Conservation (phyloP, 805 yeast genomes). For the Isabelozyma heimii region DNA sequence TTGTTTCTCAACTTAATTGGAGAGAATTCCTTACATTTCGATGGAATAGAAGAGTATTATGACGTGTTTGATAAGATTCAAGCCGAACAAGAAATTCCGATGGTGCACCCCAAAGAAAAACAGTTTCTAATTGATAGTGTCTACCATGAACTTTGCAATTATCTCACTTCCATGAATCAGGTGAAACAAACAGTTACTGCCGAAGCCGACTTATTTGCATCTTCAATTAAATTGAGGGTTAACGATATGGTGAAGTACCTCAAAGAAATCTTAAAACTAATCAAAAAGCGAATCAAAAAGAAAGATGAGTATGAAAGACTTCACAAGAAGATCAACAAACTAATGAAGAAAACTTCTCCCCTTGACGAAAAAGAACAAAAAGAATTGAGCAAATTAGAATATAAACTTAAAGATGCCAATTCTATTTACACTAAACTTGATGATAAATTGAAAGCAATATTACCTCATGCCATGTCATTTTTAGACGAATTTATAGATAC, state of each 20-base stretch:
- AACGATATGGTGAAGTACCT: constrained; percentile 39
- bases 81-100: constrained; percentile 23
- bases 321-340: constrained; percentile 35
- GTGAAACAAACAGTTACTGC: constrained; percentile 12
- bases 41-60: constrained; percentile 29
- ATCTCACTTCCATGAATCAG: constrained; percentile 16
- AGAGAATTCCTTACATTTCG: constrained; percentile 29
- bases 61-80: constrained; percentile 26
- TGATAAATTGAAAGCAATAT: constrained; percentile 34
- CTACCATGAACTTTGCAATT: constrained; percentile 25
- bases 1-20: constrained; percentile 32
- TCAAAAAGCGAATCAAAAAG: constrained; percentile 44
- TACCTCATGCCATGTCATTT: constrained; percentile 46
- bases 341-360: constrained; percentile 27
- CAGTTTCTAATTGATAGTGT: constrained; percentile 20
- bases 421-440: constrained; percentile 33
- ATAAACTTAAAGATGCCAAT: constrained; percentile 25
- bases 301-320: constrained; percentile 40
- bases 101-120: constrained; percentile 38
- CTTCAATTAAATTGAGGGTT: constrained; percentile 30
- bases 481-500: constrained; percentile 49
- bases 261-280: constrained; percentile 34
- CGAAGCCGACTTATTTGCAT: constrained; percentile 22
- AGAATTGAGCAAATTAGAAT: constrained; percentile 29
- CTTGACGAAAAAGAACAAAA: constrained; percentile 37